These are phyloP conservation scores for Russula sp. DNA, from an alignment of 768 basidiomycete genomes.

Conservation along the genomic window DNA sequence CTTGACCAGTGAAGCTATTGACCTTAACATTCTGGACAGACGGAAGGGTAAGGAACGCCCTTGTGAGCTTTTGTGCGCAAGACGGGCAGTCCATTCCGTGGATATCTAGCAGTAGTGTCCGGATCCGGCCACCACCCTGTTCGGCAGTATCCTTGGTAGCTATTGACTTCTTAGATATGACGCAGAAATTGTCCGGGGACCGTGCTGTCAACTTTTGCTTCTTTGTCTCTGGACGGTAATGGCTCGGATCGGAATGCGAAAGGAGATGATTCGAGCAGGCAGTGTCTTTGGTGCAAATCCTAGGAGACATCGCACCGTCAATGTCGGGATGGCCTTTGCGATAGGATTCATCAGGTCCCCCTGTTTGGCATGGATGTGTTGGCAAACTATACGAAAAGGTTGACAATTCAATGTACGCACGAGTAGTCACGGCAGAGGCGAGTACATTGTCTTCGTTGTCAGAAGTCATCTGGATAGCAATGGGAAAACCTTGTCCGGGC, in stretches of 20 bases:
- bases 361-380: not conserved
- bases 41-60: conserved; percentile 11
- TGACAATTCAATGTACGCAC: not conserved
- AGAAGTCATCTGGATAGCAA: not conserved
- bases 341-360: too few relatives aligned
- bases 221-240: not conserved
- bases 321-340: not conserved
- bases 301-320: not conserved
- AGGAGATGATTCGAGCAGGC: not conserved
- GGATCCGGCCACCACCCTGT: not conserved
- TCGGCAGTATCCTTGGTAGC: not conserved
- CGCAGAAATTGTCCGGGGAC: not conserved
- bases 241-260: not conserved
- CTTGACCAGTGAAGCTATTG: conserved; percentile 11
- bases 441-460: not conserved
- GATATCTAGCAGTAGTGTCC: conserved; percentile 2
- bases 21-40: conserved; percentile 18
- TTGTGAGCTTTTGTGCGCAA: conserved; percentile 8
- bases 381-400: not conserved
- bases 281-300: not conserved
- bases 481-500: not conserved
- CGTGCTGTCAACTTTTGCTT: not conserved
- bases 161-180: not conserved
- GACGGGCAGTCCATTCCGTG: conserved; percentile 20
- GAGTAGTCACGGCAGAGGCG: not conserved